Evolutionary conservation across 805 yeast genomes (phyloP), one percentile per base, ranked within the genome.

Genomic region (Metschnikowia amazonensis): DNA sequence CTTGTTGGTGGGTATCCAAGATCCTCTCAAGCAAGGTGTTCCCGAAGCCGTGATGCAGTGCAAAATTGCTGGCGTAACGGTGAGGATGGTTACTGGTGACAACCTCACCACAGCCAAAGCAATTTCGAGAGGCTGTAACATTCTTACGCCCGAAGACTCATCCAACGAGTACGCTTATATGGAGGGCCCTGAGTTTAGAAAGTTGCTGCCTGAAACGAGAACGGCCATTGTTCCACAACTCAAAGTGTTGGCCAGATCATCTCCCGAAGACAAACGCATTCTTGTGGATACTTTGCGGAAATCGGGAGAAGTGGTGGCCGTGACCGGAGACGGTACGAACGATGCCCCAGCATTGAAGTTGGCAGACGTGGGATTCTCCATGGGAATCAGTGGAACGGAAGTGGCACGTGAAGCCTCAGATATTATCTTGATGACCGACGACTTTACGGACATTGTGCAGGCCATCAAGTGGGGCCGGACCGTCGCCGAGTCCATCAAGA

Each of bases 401-500:
- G 98, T 94, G 50, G 99, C 99, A 8, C 81, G 97, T 65, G 99
- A 94, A 63, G 99, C 99, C 6, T 87, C 92, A 8, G 96, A 88
- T 67, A 88, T 88, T 56, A 87, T 88, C 55, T 75, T 88, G 52
- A 88, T 88, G 94, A 90, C 92, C 37, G 96, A 94, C 69, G 95
- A 94, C 69, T 94, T 94, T 62, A 74, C 88, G 4, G 90, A 95
- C 35, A 94, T 94, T 65, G 98, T 94, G 37, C 87, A 88, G 63
- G 99, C 99, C 18, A 87, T 94, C 59, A 87, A 89, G 66, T 94
- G 99, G 99, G 99, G 99, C 44, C 79, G 99, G 66, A 90, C 97
- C 43, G 98, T 94, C 50, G 84, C 96, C 17, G 83, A 85, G 25
- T 89, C 97, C 2, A 95, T 94, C 60, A 88, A 89, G 67, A 94